phyloP scores from a whole-genome alignment of 1,139 yeast genomes.

The Suhomyces kunorum region DNA sequence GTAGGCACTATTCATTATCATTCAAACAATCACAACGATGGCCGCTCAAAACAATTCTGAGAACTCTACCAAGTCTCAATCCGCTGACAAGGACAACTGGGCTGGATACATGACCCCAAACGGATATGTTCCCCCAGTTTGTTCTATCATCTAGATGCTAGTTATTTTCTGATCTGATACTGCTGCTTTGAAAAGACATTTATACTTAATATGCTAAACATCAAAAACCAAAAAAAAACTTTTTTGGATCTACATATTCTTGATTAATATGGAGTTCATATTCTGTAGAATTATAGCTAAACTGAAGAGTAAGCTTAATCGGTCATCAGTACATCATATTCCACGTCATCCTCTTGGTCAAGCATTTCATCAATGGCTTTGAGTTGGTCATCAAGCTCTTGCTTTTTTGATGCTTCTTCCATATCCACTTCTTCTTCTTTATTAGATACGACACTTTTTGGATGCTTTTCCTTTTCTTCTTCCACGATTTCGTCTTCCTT shows the following conservation, averaged over 20 bases:
- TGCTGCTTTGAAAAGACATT: too few species aligned
- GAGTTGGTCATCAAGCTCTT: conserved; percentile 23
- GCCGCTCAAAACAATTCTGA: conserved; percentile 10
- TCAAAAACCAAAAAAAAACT: neutral
- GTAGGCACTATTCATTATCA: too few species aligned
- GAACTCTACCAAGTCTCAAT: conserved; percentile 5
- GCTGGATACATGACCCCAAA: neutral
- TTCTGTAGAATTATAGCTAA: neutral
- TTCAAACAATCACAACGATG: conserved; percentile 2
- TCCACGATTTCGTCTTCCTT: conserved; percentile 14
- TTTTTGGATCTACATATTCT: neutral
- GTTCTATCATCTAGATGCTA: too few species aligned
- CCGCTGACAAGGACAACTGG: conserved; percentile 11
- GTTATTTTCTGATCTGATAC: too few species aligned
- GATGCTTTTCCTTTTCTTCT: conserved; percentile 7
- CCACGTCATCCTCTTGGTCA: conserved; percentile 45
- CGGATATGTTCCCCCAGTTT: conserved; percentile 4
- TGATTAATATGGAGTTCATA: neutral
- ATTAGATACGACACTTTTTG: conserved; percentile 8
- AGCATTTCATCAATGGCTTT: conserved; percentile 39
- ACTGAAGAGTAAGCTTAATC: conserved; percentile 3
- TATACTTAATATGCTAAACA: neutral
- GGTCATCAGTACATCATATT: conserved; percentile 35
- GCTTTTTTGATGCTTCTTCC: conserved; percentile 7
- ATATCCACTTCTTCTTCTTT: conserved; percentile 11